These are phyloP conservation scores for Diophrys appendiculata DNA, from an alignment of 73 alveolate genomes.

Conservation along the genomic window DNA sequence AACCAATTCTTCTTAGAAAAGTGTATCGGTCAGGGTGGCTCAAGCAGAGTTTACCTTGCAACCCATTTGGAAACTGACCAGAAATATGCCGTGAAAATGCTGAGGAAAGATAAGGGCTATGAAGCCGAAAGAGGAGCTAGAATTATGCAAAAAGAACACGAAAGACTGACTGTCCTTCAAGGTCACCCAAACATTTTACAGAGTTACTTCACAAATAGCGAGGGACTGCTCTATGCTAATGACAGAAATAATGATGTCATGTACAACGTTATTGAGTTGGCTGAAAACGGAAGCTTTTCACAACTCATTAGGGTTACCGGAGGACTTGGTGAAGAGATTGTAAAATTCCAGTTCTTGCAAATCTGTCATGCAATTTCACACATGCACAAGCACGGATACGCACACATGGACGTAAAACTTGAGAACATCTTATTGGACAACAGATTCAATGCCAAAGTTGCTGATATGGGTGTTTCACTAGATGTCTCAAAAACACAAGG, in stretches of 20 bases:
- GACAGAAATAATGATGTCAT: neutral
- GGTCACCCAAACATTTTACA: constrained; percentile 20
- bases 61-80: neutral
- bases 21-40: constrained; percentile 18
- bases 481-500: constrained; percentile 3
- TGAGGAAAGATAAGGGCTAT: constrained; percentile 17
- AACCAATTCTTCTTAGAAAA: constrained; percentile 5
- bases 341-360: constrained; percentile 2
- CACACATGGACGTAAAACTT: constrained; percentile 17
- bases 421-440: constrained; percentile 15
- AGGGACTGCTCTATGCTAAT: neutral
- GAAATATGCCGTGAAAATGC: constrained; percentile 3
- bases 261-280: constrained; percentile 15
- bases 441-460: constrained; percentile 12
- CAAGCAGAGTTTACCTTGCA: constrained; percentile 6
- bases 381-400: constrained; percentile 11
- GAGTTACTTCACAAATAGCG: neutral
- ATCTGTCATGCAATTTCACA: constrained; percentile 1
- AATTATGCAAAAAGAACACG: neutral
- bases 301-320: constrained; percentile 9
- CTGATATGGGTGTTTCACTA: constrained; percentile 11
- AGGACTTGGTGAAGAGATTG: constrained; percentile 3
- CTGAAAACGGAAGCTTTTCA: constrained; percentile 11
- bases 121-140: neutral
- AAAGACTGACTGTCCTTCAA: neutral